phyloP scores from a whole-genome alignment of 768 basidiomycete species.

The Suillus tomentosus region DNA sequence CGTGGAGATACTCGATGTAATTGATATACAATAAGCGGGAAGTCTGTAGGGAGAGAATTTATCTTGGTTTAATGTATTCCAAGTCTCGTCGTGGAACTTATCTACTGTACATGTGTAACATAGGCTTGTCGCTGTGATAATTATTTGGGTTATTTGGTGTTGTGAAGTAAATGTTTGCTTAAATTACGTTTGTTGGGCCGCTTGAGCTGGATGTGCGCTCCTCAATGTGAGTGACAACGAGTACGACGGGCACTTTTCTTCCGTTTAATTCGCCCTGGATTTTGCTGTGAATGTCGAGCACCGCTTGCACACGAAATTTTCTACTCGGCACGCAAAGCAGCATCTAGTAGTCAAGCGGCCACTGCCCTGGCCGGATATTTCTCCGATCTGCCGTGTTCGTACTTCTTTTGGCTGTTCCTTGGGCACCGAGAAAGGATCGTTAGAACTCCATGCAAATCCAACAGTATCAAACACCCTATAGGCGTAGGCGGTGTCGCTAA shows the following conservation, averaged over 20 bases:
- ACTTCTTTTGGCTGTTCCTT: not conserved
- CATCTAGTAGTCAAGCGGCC: not conserved
- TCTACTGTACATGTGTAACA: no score
- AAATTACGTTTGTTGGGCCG: no score
- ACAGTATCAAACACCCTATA: not conserved
- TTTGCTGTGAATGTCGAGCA: not conserved
- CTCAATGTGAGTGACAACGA: not conserved
- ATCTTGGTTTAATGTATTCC: no score
- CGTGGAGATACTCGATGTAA: not conserved
- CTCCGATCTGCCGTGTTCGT: not conserved
- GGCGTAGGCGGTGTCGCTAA: slow-evolving; percentile 3
- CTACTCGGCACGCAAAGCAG: not conserved
- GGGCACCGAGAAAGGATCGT: not conserved
- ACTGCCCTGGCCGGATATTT: not conserved
- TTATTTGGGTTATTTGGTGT: not conserved
- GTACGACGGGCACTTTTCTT: not conserved
- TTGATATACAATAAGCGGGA: not conserved
- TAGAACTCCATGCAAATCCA: not conserved
- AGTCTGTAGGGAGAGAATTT: not conserved
- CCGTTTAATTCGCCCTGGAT: not conserved
- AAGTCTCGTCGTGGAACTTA: not conserved
- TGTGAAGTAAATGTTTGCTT: not conserved
- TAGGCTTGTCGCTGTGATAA: no score
- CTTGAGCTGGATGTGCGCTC: not conserved
- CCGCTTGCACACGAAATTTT: not conserved